Base-by-base conservation (phyloP, 192 early-diverging fungal genomes). In the Podila minutissima region DNA sequence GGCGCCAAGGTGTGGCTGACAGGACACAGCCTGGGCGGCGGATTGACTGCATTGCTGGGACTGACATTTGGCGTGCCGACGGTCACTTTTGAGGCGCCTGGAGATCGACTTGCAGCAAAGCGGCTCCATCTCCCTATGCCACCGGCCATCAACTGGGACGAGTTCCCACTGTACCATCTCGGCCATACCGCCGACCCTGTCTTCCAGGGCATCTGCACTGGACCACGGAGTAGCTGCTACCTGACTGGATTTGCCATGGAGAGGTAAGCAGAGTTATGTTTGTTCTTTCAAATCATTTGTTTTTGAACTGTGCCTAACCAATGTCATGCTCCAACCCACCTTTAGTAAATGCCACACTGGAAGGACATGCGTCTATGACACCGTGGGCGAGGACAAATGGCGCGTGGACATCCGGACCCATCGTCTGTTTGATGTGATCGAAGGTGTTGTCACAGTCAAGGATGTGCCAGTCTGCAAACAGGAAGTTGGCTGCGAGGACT, bases 181-280 rank as follows among this genome's bases (percentile, higher is more conserved):
- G 97, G 96, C 5, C 94, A 99, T 73, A 93, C 90, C 1, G 93
- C 91, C 0, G 97, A 99, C 82, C 97, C 97, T 4, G 91, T 99
- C 15, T 99, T 91, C 83, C 85, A 95, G 55, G 97, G 97, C 59
- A 86, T 89, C 24, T 99, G 97, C 73, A 88, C 82, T 32, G 93
- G 93, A 4, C 64, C 65, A 4, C 4, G 71, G 28, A 71, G 64
- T 41, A 29, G 71, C 9, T 78, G 75, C 46, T 83, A 79, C 33
- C 63, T 71, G 31, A 71, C 62, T 8, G 72, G 75, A 29, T 82
- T 64, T 46, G 78, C 78, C 12, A 59, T 85, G 28, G 72, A 81
- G 60, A 74, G 29, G 41, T 49, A 58, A 63, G 57, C 41, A 46
- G 11, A 17, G 12, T 17, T 12, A 4, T 46, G 13, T 17, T 17